phyloP scores from a whole-genome alignment of 2,329 filamentous ascomycete species.

The Aspergillus sp. region DNA sequence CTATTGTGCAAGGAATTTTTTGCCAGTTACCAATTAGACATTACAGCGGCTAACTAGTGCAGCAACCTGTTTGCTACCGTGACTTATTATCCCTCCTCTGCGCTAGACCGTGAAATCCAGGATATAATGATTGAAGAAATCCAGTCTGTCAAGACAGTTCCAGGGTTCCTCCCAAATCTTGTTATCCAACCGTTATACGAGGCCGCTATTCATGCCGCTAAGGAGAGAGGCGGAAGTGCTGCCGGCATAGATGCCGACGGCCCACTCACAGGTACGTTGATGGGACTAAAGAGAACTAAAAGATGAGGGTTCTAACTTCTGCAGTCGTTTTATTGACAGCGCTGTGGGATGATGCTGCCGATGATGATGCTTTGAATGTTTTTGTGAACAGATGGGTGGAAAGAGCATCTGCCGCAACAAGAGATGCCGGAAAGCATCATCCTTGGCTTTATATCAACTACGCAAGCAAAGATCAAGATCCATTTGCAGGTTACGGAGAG shows the following conservation, averaged over 20 bases:
- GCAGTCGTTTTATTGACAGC: constrained; percentile 9
- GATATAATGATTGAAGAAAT: constrained; percentile 3
- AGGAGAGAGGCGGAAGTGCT: constrained; percentile 13
- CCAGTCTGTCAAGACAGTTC: background rate
- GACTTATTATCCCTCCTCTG: constrained; percentile 1
- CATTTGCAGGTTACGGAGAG: constrained; percentile 34
- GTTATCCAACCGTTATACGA: constrained; percentile 2
- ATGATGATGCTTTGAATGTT: constrained; percentile 4
- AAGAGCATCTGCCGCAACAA: constrained; percentile 2
- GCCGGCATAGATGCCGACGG: constrained; percentile 11
- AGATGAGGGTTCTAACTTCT: background rate
- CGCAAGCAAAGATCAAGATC: constrained; percentile 24
- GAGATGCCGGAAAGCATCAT: constrained; percentile 11
- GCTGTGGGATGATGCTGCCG: constrained; percentile 4
- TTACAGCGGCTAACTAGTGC: background rate
- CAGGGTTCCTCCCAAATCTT: constrained; percentile 1
- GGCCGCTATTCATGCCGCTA: constrained; percentile 4
- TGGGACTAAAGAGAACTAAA: too few relatives aligned
- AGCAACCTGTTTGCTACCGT: constrained; percentile 5
- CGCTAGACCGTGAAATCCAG: background rate
- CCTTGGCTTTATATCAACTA: constrained; percentile 41
- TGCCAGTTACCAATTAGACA: background rate
- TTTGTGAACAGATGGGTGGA: constrained; percentile 5
- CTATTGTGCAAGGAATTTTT: too few relatives aligned
- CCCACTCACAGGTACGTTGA: constrained; percentile 8